phyloP scores from a whole-genome alignment of 495 filamentous ascomycete species.

The Glutinoglossum americanum region DNA sequence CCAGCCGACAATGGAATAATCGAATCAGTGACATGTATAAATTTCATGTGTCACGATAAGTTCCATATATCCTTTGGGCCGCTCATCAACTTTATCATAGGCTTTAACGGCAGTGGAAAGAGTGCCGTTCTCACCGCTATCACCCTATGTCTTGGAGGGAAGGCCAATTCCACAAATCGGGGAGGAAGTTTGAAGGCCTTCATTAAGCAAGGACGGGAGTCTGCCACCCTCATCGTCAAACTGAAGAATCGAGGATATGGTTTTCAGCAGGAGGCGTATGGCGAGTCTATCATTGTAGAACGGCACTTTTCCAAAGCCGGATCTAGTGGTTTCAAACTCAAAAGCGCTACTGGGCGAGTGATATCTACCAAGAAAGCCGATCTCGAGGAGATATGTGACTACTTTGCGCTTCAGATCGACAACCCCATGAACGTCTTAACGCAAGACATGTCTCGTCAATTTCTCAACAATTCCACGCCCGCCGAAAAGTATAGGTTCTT shows the following conservation, averaged over 20 bases:
- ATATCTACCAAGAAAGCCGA: constrained; percentile 70
- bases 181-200: constrained; percentile 81
- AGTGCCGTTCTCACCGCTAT: constrained; percentile 90
- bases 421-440: constrained; percentile 97
- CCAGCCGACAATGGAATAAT: constrained; percentile 71
- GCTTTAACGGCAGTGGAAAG: constrained; percentile 97
- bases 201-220: constrained; percentile 76
- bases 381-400: constrained; percentile 84
- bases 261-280: constrained; percentile 65
- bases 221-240: constrained; percentile 44
- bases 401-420: constrained; percentile 81
- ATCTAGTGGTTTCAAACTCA: constrained; percentile 68
- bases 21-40: constrained; percentile 61
- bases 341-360: constrained; percentile 42
- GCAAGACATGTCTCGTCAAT: constrained; percentile 85
- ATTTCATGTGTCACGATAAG: constrained; percentile 85
- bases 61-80: constrained; percentile 69
- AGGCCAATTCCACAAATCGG: constrained; percentile 85
- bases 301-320: constrained; percentile 67
- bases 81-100: constrained; percentile 91
- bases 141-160: constrained; percentile 82
- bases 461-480: constrained; percentile 64
- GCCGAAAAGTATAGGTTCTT: constrained; percentile 91
- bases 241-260: constrained; percentile 82
- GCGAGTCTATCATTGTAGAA: constrained; percentile 72